Evolutionary conservation across 345 rosid genomes (phyloP).

Genomic region (Hypericum perforatum): DNA sequence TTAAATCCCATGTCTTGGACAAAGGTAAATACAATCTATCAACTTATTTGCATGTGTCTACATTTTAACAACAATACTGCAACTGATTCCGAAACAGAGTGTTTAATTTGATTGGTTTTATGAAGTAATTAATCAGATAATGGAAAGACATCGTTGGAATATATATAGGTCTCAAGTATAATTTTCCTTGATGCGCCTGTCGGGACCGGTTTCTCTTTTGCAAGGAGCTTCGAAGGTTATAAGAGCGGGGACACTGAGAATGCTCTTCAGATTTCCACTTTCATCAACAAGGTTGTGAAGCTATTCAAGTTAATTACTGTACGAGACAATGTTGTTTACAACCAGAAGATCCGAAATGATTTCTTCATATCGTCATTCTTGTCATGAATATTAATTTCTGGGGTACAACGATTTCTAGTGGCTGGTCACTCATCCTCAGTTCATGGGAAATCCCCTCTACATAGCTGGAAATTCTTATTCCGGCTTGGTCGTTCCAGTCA

Average conservation of each 20-base stretch:
- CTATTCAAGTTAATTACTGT: background rate
- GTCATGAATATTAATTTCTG: background rate
- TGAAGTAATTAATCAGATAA: too few species aligned
- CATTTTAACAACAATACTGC: too few species aligned
- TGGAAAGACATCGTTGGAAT: too few species aligned
- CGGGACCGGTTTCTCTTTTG: constrained; percentile 23
- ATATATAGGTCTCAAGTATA: constrained; percentile 14
- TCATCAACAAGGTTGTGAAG: constrained; percentile 13
- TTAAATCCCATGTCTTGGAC: constrained; percentile 4
- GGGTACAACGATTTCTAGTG: constrained; percentile 16
- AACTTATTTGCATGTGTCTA: too few species aligned
- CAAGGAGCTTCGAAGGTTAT: constrained; percentile 10
- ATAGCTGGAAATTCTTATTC: constrained; percentile 40
- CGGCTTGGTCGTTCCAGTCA: constrained; percentile 22
- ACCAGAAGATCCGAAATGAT: background rate
- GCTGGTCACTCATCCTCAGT: constrained; percentile 27
- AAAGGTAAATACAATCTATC: background rate
- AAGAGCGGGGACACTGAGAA: constrained; percentile 8
- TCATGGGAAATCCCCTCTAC: constrained; percentile 22
- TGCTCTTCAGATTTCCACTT: constrained; percentile 5
- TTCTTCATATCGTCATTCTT: background rate
- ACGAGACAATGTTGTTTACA: background rate
- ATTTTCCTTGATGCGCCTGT: constrained; percentile 21
- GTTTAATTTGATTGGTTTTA: too few species aligned
- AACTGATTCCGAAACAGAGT: too few species aligned